Evolutionary conservation across 371 early-diverging fungal genomes (phyloP).

Genomic region (Haplosporangium sp.): DNA sequence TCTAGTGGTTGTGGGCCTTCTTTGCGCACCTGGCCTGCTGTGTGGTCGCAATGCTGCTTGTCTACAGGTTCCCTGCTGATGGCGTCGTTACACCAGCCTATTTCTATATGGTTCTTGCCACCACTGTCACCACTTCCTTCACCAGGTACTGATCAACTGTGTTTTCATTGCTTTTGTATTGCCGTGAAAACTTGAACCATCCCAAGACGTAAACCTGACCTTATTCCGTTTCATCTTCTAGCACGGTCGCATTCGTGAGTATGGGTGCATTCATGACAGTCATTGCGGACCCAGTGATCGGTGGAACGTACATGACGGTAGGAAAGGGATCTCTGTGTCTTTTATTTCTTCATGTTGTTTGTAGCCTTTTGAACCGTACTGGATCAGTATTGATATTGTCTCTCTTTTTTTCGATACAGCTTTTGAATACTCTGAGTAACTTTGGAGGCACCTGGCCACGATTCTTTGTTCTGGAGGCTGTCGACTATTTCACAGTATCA

Average conservation of each 20-base stretch:
- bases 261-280: slow-evolving; percentile 94
- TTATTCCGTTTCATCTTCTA: slow-evolving; percentile 16
- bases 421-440: slow-evolving; percentile 94
- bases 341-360: not conserved
- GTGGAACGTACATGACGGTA: slow-evolving; percentile 98
- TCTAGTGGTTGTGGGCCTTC: slow-evolving; percentile 90
- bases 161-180: not conserved
- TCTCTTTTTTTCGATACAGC: slow-evolving; percentile 55
- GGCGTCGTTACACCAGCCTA: slow-evolving; percentile 75
- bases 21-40: slow-evolving; percentile 86
- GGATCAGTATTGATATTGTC: too few species aligned
- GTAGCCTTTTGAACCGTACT: too few species aligned
- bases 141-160: slow-evolving; percentile 61
- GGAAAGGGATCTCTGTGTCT: slow-evolving; percentile 16
- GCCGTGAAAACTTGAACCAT: not conserved
- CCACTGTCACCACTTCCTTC: slow-evolving; percentile 88
- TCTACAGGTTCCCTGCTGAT: slow-evolving; percentile 80
- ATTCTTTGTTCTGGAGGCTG: slow-evolving; percentile 93
- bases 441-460: slow-evolving; percentile 98
- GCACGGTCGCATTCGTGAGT: slow-evolving; percentile 96
- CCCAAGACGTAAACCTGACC: too few species aligned
- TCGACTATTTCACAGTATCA: slow-evolving; percentile 90
- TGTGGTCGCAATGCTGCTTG: slow-evolving; percentile 86
- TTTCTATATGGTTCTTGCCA: slow-evolving; percentile 83
- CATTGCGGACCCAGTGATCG: slow-evolving; percentile 96